A percentile compares a stretch with the other conserved stretches of the same genome.
These are phyloP conservation scores for Backusella sp. DNA, from an alignment of 192 early-diverging fungal genomes.

Conservation along the genomic window DNA sequence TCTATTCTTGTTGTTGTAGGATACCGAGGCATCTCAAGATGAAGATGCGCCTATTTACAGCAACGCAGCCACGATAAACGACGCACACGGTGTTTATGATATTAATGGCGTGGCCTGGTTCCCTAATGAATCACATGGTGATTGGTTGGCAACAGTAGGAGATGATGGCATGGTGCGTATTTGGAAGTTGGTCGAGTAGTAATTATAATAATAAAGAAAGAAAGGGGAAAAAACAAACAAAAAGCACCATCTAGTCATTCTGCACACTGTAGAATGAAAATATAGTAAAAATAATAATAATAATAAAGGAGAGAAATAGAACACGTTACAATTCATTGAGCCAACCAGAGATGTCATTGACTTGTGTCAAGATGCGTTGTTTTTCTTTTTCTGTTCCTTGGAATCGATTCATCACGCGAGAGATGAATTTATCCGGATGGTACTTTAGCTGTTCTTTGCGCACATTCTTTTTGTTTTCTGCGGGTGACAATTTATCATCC, in stretches of 20 bases:
- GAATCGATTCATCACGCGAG: conserved; percentile 13
- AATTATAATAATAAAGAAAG: neutral
- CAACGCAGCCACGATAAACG: conserved; percentile 41
- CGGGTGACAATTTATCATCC: neutral
- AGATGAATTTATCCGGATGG: conserved; percentile 39
- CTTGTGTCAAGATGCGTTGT: conserved; percentile 15
- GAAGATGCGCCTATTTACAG: conserved; percentile 28
- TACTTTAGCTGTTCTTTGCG: conserved; percentile 34
- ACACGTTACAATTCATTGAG: conserved; percentile 32
- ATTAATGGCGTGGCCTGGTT: conserved; percentile 92
- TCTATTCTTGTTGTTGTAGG: neutral
- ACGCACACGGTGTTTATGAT: conserved; percentile 85
- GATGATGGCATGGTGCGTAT: conserved; percentile 88
- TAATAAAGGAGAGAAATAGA: neutral
- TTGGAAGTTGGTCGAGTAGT: conserved; percentile 57
- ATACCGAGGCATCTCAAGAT: conserved; percentile 1
- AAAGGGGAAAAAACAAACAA: neutral
- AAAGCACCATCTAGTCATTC: neutral
- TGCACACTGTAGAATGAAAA: neutral
- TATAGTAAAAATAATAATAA: neutral
- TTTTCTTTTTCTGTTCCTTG: conserved; percentile 17
- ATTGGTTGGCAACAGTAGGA: conserved; percentile 84
- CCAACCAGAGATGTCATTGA: conserved; percentile 31
- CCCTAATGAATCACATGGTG: conserved; percentile 55
- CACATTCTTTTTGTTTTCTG: conserved; percentile 20